Conservation (phyloP, 495 filamentous ascomycete genomes). For the Baudoinia panamericana region DNA sequence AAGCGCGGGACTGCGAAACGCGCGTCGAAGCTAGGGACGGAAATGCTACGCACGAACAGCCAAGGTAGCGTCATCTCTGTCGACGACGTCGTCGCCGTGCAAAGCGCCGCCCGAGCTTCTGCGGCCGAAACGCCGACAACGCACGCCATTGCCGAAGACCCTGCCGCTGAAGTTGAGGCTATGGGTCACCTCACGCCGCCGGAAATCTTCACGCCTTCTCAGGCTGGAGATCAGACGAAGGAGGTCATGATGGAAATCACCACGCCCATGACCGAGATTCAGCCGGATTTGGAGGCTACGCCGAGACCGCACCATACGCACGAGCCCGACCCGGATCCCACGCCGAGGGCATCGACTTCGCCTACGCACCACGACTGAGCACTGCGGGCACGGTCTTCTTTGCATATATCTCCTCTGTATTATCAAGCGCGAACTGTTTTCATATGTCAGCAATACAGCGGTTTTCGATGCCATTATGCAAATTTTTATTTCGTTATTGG, state of each 20-base stretch:
- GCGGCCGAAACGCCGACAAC: conserved; percentile 13
- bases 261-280: not conserved
- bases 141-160: conserved; percentile 21
- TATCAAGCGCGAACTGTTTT: no score
- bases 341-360: conserved; percentile 16
- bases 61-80: conserved; percentile 61
- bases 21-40: conserved; percentile 69
- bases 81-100: conserved; percentile 28
- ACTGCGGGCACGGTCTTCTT: no score
- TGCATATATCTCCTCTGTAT: no score
- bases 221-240: conserved; percentile 28
- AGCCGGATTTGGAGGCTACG: conserved; percentile 12
- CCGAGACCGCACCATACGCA: conserved; percentile 12
- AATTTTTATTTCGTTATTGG: no score
- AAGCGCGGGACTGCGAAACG: conserved; percentile 29
- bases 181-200: conserved; percentile 32
- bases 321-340: conserved; percentile 18
- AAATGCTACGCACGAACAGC: conserved; percentile 94
- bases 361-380: conserved; percentile 13
- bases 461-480: no score
- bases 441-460: no score
- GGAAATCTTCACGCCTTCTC: conserved; percentile 27
- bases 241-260: conserved; percentile 29
- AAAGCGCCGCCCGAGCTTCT: conserved; percentile 13
- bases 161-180: conserved; percentile 16